Conservation (phyloP, 2,329 filamentous ascomycete species). For the Xylariaceae sp. region DNA sequence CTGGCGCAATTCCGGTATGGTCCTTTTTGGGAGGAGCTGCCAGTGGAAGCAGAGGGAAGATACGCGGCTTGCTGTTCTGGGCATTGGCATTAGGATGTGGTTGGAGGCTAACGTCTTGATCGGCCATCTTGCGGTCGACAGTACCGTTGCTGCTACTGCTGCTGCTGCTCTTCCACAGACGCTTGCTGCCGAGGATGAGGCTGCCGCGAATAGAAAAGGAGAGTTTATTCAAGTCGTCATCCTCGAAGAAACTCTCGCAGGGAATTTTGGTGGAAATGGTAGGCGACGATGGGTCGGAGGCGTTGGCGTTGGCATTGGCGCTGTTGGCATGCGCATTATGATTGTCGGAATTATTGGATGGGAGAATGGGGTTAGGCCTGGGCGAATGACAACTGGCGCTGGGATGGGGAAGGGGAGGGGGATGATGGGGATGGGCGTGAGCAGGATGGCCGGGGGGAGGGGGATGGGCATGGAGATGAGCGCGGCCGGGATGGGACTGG, state of each 20-base stretch:
- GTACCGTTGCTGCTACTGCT: constrained; percentile 4
- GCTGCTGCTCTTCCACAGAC: constrained; percentile 24
- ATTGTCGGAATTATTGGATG: constrained; percentile 1
- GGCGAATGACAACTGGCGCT: constrained; percentile 7
- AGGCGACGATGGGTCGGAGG: constrained; percentile 39
- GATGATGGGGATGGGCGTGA: constrained; percentile 1
- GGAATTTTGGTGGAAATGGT: constrained; percentile 52
- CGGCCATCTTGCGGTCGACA: constrained; percentile 24
- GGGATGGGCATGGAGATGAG: constrained; percentile 1
- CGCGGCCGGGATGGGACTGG: constrained; percentile 1
- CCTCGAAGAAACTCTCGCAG: constrained; percentile 51
- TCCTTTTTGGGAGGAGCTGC: constrained; percentile 15
- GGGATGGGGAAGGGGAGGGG: constrained; percentile 1
- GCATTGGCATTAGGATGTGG: not conserved
- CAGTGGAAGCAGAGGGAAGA: constrained; percentile 27
- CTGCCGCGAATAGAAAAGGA: constrained; percentile 60
- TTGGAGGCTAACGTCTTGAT: constrained; percentile 20
- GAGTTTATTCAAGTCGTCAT: constrained; percentile 52
- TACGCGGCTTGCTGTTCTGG: constrained; percentile 21
- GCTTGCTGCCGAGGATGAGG: constrained; percentile 54
- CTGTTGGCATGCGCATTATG: not conserved
- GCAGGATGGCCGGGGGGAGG: not conserved
- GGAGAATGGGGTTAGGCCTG: constrained; percentile 17
- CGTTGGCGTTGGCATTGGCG: not conserved
- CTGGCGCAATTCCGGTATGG: constrained; percentile 12